Percentiles rank a stretch among this genome's conserved stretches.
Evolutionary conservation across 2,329 filamentous ascomycete genomes (phyloP).

Genomic region (Chalaropsis thielavioides): DNA sequence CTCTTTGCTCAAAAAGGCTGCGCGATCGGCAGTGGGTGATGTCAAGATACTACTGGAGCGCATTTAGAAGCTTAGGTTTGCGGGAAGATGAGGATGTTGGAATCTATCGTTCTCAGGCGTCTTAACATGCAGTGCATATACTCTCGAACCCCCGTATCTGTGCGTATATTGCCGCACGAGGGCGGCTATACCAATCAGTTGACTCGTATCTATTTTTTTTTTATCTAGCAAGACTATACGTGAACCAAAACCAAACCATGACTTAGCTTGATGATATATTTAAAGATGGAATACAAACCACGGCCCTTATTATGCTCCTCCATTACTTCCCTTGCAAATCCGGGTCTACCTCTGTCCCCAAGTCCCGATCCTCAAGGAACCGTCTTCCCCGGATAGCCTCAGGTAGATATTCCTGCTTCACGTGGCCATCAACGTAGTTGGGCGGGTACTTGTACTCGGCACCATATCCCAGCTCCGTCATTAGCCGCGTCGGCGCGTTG

Average conservation of each 20-base stretch:
- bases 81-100: no score
- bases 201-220: background rate
- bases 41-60: conserved; percentile 19
- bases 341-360: conserved; percentile 66
- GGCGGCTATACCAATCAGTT: background rate
- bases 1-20: conserved; percentile 72
- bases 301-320: no score
- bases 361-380: conserved; percentile 67
- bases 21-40: conserved; percentile 57
- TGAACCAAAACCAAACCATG: no score
- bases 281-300: no score
- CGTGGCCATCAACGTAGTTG: conserved; percentile 67
- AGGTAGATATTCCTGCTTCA: conserved; percentile 83
- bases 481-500: conserved; percentile 81
- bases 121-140: no score
- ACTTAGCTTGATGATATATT: no score
- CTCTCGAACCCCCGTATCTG: no score
- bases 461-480: conserved; percentile 86
- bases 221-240: background rate
- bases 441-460: conserved; percentile 95
- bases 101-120: no score
- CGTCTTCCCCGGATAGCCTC: conserved; percentile 52
- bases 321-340: conserved; percentile 36
- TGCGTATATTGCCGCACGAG: background rate
- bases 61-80: background rate